Percentiles rank a stretch among this genome's conserved stretches.
phyloP scores from a whole-genome alignment of 257 asterid genomes.

The Jaltomata sinuosa region DNA sequence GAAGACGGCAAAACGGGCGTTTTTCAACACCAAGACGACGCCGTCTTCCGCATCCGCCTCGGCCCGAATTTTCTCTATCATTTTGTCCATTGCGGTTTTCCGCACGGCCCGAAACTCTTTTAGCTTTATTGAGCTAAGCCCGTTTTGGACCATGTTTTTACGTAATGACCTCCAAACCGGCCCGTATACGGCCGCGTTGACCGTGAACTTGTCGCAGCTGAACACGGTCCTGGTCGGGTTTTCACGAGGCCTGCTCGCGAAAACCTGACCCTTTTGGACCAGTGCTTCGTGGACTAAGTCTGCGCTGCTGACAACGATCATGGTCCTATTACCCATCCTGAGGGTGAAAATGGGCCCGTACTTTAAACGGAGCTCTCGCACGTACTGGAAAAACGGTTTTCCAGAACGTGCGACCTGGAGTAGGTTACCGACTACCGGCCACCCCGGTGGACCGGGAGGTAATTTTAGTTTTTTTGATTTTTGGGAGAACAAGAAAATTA shows the following conservation, averaged over 20 bases:
- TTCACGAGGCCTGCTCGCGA: conserved; percentile 74
- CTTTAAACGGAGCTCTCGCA: conserved; percentile 44
- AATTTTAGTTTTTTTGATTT: conserved; percentile 47
- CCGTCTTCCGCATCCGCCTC: conserved; percentile 60
- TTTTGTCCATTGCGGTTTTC: conserved; percentile 58
- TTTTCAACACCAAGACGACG: conserved; percentile 59
- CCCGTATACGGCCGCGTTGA: conserved; percentile 76
- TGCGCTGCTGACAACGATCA: conserved; percentile 58
- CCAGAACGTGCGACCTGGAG: conserved; percentile 82
- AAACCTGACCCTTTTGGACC: conserved; percentile 58
- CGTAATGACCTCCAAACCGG: conserved; percentile 84
- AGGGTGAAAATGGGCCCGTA: conserved; percentile 77
- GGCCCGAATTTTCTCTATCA: conserved; percentile 31
- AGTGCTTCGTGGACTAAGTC: conserved; percentile 63
- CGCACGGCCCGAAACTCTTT: conserved; percentile 42
- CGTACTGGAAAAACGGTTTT: conserved; percentile 59
- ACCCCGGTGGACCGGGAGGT: conserved; percentile 94
- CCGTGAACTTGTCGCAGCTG: conserved; percentile 79
- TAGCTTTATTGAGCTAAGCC: conserved; percentile 45
- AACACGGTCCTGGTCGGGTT: conserved; percentile 74
- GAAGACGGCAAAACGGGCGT: conserved; percentile 68
- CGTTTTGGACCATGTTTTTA: conserved; percentile 86
- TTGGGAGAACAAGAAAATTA: conserved; percentile 31
- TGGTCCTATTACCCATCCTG: conserved; percentile 71
- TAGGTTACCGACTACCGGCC: conserved; percentile 82